These are phyloP conservation scores for Ilyonectria sp. DNA, from an alignment of 2,329 filamentous ascomycete genomes.

Conservation along the genomic window DNA sequence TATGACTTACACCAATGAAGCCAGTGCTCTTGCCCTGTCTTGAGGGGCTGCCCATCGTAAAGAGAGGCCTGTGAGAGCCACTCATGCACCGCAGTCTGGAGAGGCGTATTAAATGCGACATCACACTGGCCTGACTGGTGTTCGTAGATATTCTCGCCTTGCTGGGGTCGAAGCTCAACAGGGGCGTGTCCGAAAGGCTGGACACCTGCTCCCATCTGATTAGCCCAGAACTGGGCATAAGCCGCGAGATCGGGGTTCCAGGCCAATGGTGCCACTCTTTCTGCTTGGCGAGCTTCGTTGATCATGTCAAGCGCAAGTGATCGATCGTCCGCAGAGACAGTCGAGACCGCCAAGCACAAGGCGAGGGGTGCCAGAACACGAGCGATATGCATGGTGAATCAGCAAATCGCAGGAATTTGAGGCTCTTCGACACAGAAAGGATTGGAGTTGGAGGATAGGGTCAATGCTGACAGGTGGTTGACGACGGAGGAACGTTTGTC, in stretches of 20 bases:
- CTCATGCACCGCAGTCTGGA: constrained; percentile 48
- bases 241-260: constrained; percentile 51
- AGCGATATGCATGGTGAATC: constrained; percentile 25
- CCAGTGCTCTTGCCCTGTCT: constrained; percentile 53
- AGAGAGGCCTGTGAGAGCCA: constrained; percentile 52
- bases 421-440: neutral
- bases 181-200: constrained; percentile 52
- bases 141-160: constrained; percentile 55
- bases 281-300: constrained; percentile 51
- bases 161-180: constrained; percentile 49
- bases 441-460: neutral
- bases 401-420: neutral
- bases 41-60: constrained; percentile 51
- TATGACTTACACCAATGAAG: constrained; percentile 54
- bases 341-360: constrained; percentile 30
- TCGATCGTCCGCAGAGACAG: constrained; percentile 42
- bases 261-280: constrained; percentile 47
- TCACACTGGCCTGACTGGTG: constrained; percentile 51
- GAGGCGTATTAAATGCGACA: constrained; percentile 46
- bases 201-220: constrained; percentile 50
- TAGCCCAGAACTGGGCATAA: constrained; percentile 54
- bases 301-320: constrained; percentile 47
- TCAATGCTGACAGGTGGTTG: neutral
- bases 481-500: neutral
- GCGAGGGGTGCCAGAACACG: constrained; percentile 25